A percentile compares a stretch with the other conserved stretches of the same genome.
Evolutionary conservation across 2,329 filamentous ascomycete genomes (phyloP).

Genomic region (Zalaria sp.): DNA sequence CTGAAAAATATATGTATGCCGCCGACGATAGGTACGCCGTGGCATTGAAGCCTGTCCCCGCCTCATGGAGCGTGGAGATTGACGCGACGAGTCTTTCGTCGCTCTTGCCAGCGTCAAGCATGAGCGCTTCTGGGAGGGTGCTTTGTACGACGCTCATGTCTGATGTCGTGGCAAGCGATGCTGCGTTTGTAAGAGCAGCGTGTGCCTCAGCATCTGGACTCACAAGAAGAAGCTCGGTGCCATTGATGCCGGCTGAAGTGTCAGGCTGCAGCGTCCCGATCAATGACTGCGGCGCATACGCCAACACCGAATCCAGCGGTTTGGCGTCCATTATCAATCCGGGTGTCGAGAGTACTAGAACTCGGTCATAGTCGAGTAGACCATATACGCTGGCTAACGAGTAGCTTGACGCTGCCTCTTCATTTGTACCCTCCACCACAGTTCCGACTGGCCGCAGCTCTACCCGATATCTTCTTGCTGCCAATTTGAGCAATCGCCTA

Average conservation of each 20-base stretch:
- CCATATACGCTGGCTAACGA: conserved; percentile 31
- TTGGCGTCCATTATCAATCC: conserved; percentile 31
- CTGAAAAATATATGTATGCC: conserved; percentile 31
- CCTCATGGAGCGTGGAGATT: conserved; percentile 15
- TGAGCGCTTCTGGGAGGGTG: conserved; percentile 12
- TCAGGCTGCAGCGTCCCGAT: conserved; percentile 15
- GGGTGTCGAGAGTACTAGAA: conserved; percentile 30
- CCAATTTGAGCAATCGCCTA: conserved; percentile 27
- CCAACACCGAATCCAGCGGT: conserved; percentile 29
- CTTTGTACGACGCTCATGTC: conserved; percentile 18
- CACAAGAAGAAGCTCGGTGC: conserved; percentile 18
- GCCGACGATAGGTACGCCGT: conserved; percentile 27
- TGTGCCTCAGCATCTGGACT: conserved; percentile 11
- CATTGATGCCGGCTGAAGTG: neutral
- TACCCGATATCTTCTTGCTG: conserved; percentile 30
- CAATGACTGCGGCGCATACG: conserved; percentile 18
- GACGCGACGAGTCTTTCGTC: conserved; percentile 14
- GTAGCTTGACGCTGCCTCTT: conserved; percentile 16
- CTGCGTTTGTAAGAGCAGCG: conserved; percentile 6
- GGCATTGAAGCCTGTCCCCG: conserved; percentile 25
- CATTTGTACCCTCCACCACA: conserved; percentile 20
- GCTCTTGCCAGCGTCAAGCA: conserved; percentile 12
- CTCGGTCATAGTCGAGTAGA: conserved; percentile 29
- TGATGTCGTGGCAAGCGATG: conserved; percentile 6
- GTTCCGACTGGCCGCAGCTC: conserved; percentile 29